Evolutionary conservation across 345 rosid species (phyloP).

Genomic region (Aethionema arabicum): DNA sequence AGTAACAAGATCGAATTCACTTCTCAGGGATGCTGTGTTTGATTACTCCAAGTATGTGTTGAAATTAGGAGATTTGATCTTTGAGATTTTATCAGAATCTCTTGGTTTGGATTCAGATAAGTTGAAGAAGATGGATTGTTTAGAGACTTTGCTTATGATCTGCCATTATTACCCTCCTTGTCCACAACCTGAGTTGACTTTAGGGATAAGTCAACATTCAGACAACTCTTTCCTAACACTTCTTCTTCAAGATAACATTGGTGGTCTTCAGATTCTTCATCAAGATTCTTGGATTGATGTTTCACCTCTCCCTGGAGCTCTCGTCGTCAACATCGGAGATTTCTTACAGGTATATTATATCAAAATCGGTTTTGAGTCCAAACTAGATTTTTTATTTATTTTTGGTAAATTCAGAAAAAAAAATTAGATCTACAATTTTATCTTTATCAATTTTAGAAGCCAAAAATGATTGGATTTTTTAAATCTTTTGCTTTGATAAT

Average conservation of each 20-base stretch:
- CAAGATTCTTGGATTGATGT: conserved; percentile 43
- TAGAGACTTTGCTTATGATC: conserved; percentile 28
- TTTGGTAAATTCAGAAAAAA: no score
- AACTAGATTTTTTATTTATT: no score
- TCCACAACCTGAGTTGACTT: conserved; percentile 51
- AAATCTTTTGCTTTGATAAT: no score
- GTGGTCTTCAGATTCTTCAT: conserved; percentile 52
- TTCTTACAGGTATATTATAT: conserved; percentile 34
- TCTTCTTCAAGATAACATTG: conserved; percentile 49
- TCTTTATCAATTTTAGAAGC: no score
- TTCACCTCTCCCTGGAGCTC: conserved; percentile 36
- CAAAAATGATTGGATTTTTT: no score
- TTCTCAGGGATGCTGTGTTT: conserved; percentile 38
- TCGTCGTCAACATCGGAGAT: conserved; percentile 44
- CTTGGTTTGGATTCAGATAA: conserved; percentile 35
- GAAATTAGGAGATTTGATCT: conserved; percentile 38
- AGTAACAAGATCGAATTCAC: not conserved
- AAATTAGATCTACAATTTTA: no score
- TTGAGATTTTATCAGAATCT: conserved; percentile 45
- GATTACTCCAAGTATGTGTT: conserved; percentile 42
- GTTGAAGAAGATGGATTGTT: conserved; percentile 37
- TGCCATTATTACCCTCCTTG: conserved; percentile 51
- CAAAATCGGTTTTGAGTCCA: no score
- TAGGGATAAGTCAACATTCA: conserved; percentile 37
- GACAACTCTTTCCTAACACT: conserved; percentile 41